Conservation (phyloP, 2,329 filamentous ascomycete genomes). For the Endoconidiophora laricicola region DNA sequence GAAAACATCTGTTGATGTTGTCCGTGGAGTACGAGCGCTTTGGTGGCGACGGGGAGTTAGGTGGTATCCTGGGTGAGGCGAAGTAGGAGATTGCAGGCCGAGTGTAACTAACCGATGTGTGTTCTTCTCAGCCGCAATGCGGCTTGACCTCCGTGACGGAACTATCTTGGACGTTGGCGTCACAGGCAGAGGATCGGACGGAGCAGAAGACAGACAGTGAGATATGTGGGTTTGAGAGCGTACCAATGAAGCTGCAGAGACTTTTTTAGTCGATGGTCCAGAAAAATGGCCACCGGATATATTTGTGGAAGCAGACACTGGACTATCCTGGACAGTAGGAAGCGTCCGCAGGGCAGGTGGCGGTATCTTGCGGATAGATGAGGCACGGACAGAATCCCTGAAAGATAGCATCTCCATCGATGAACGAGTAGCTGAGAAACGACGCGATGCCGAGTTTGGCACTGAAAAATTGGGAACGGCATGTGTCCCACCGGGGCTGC, state of each 20-base stretch:
- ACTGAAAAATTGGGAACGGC: constrained; percentile 12
- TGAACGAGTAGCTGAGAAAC: constrained; percentile 10
- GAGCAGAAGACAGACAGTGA: background rate
- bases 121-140: constrained; percentile 1
- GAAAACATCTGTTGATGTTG: background rate
- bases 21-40: constrained; percentile 2
- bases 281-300: background rate
- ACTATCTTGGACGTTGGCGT: background rate
- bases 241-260: background rate
- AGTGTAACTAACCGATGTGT: background rate
- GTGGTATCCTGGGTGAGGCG: background rate
- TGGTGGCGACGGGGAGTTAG: constrained; percentile 6
- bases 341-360: constrained; percentile 4
- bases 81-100: background rate
- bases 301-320: constrained; percentile 1
- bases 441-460: constrained; percentile 5
- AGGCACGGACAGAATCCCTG: constrained; percentile 5
- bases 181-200: background rate
- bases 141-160: background rate
- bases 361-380: constrained; percentile 4
- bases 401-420: constrained; percentile 7
- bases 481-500: background rate
- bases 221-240: background rate
- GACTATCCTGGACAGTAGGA: constrained; percentile 7
- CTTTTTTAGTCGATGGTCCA: background rate